Conservation (phyloP, 768 basidiomycete species). For the Suillus placidus region DNA sequence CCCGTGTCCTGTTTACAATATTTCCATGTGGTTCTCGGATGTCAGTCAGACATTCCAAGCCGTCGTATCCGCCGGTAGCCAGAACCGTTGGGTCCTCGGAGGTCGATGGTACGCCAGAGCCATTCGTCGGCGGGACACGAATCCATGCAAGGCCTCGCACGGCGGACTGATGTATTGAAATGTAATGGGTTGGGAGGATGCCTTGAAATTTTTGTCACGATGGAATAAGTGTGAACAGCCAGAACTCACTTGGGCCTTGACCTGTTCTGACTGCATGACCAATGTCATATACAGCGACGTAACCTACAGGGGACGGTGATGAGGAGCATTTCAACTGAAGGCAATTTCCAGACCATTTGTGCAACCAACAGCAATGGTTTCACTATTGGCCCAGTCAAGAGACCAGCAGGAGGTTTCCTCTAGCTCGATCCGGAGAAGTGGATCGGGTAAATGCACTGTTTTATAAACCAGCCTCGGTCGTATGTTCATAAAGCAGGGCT, state of each 20-base stretch:
- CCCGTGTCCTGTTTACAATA: slow-evolving; percentile 78
- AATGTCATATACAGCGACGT: slow-evolving; percentile 61
- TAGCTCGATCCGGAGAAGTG: slow-evolving; percentile 71
- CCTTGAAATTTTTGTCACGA: slow-evolving; percentile 18
- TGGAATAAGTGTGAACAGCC: not conserved
- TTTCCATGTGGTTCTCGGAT: slow-evolving; percentile 69
- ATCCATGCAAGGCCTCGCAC: slow-evolving; percentile 80
- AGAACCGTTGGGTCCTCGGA: slow-evolving; percentile 72
- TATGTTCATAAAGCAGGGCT: not conserved
- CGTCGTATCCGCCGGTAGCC: slow-evolving; percentile 81
- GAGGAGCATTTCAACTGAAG: not conserved
- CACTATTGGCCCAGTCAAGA: slow-evolving; percentile 91
- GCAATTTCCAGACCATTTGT: slow-evolving; percentile 65
- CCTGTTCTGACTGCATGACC: slow-evolving; percentile 43
- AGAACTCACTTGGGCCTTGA: slow-evolving; percentile 34
- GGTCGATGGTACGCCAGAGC: slow-evolving; percentile 46
- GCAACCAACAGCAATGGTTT: slow-evolving; percentile 78
- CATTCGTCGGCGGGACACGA: slow-evolving; percentile 57
- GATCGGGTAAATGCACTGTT: slow-evolving; percentile 61
- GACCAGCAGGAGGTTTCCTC: slow-evolving; percentile 77
- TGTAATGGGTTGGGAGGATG: slow-evolving; percentile 70
- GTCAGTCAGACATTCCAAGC: slow-evolving; percentile 74
- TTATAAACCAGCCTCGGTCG: slow-evolving; percentile 5
- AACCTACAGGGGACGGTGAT: slow-evolving; percentile 38
- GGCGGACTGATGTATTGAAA: slow-evolving; percentile 76